Evolutionary conservation across 495 filamentous ascomycete genomes (phyloP), one percentile per base, ranked within the genome.

Genomic region (Neurospora pannonica): DNA sequence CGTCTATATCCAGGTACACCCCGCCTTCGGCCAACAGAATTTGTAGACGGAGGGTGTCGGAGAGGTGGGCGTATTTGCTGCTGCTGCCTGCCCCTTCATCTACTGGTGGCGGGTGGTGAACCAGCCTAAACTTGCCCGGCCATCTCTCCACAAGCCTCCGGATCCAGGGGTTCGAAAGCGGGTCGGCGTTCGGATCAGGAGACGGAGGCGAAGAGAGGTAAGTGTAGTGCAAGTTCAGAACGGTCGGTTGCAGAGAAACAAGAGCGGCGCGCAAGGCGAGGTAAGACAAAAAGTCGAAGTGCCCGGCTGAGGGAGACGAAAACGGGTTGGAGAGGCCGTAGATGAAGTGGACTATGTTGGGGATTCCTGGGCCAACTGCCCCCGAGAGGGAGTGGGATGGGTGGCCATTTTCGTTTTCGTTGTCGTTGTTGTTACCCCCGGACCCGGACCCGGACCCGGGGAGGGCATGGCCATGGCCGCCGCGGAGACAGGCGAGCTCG

Each of bases 311-410:
- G 0, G 81, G 80, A 71, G 81, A 78, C 5, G 77, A 72, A 39
- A 79, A 80, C 17, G 83, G 83, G 73, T 84, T 84, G 69, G 81
- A 81, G 54, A 84, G 81, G 9, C 83, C 80, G 77, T 79, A 87
- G 40, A 85, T 83, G 75, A 86, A 83, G 76, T 87, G 84, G 37
- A 86, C 84, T 39, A 84, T 77, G 72, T 86, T 86, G 8, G 85
- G 85, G 28, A 87, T 86, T 38, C 38, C 38, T 38, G 38, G 38
- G 38, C 11, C 10, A 10, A 38, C 38, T 38, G 38, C 10, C 38
- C 38, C 38, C 36, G 36, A 37, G 36, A 37, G 36, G 36, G 36
- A n/a, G 42, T 43, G 7, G 19, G 42, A 43, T 43, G 42, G 19
- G 2, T 43, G 42, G 19, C 42, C 42, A n/a, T n/a, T n/a, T 43